Base-by-base conservation (phyloP, 371 early-diverging fungal species). In the Dichotomocladium elegans region DNA sequence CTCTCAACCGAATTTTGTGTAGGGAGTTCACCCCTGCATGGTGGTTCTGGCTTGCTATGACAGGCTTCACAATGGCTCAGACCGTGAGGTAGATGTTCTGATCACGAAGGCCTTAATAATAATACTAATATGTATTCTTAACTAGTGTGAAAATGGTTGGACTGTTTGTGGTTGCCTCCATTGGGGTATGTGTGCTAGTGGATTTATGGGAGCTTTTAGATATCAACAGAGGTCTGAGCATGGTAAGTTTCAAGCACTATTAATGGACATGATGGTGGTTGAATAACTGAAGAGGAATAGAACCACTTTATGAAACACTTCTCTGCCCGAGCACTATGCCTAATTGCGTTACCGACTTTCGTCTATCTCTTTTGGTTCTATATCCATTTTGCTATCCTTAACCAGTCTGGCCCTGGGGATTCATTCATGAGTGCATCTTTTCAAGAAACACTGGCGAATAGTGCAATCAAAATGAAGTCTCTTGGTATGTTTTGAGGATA, bases 141-240 rank as follows among this genome's bases (percentile, higher is more conserved):
- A 31, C 25, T 64, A 92, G 94, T 51, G 92, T 95, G 64, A 98
- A 98, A 65, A 83, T 97, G 87, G 98, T 98, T 2, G 99, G 99
- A 7, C 64, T 95, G 14, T 88, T 98, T 57, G 82, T 91, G 10
- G 85, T 98, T 7, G 80, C 79, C 3, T 72, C 90, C 11, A 77
- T 98, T 50, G 99, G 99, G 24, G 56, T 88, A 14, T 90, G 91
- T 3, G 90, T 90, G 0, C 42, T 97, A n/a, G 68, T 77, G 47
- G 98, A 98, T 61, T 79, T 98, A 22, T 98, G 98, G 97, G 72
- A 82, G 26, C 72, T 96, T 17, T 64, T 96, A 37, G 97, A 97
- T 68, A 80, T 86, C 50, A 79, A 81, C 4, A 86, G 90, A 42
- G 90, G 90, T 12, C 66, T 89, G 31, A 71, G 85, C 9, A 82